Evolutionary conservation across 2,329 filamentous ascomycete genomes (phyloP).

Genomic region (Elsinoe perseae): DNA sequence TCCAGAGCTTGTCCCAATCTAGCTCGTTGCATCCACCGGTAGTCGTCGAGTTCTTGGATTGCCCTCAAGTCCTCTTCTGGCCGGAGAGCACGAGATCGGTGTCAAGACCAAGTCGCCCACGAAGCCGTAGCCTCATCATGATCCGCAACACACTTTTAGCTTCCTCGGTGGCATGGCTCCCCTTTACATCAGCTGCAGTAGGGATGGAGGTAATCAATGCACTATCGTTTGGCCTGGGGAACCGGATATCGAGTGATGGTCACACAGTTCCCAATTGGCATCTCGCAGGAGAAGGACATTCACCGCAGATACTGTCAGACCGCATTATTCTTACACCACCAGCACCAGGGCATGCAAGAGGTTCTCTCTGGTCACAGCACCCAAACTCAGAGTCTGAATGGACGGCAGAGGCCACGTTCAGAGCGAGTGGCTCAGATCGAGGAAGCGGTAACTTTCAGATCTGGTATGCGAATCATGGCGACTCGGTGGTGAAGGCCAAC

Average conservation of each 20-base stretch:
- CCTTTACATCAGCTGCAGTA: constrained; percentile 23
- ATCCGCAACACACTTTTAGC: constrained; percentile 4
- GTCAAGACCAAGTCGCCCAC: neutral
- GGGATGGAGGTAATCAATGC: constrained; percentile 25
- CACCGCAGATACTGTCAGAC: constrained; percentile 66
- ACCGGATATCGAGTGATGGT: constrained; percentile 58
- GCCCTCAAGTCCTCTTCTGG: too few species aligned
- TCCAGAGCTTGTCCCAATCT: too few species aligned
- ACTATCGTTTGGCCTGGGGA: constrained; percentile 68
- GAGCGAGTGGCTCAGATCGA: constrained; percentile 75
- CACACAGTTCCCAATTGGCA: constrained; percentile 50
- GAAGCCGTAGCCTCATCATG: neutral
- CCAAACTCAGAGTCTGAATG: constrained; percentile 48
- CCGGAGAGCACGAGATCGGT: neutral
- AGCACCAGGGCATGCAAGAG: constrained; percentile 74
- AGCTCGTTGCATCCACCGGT: too few species aligned
- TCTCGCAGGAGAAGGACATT: constrained; percentile 47
- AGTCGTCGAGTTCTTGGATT: too few species aligned
- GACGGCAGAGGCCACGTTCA: constrained; percentile 78
- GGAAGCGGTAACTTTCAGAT: constrained; percentile 85
- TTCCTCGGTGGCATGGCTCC: constrained; percentile 21
- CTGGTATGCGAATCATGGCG: constrained; percentile 69
- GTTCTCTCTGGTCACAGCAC: constrained; percentile 71
- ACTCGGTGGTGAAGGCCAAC: constrained; percentile 55
- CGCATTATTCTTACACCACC: constrained; percentile 86